A percentile compares a stretch with the other conserved stretches of the same genome.
phyloP scores from a whole-genome alignment of 495 filamentous ascomycete species.

The Xylaria longipes region DNA sequence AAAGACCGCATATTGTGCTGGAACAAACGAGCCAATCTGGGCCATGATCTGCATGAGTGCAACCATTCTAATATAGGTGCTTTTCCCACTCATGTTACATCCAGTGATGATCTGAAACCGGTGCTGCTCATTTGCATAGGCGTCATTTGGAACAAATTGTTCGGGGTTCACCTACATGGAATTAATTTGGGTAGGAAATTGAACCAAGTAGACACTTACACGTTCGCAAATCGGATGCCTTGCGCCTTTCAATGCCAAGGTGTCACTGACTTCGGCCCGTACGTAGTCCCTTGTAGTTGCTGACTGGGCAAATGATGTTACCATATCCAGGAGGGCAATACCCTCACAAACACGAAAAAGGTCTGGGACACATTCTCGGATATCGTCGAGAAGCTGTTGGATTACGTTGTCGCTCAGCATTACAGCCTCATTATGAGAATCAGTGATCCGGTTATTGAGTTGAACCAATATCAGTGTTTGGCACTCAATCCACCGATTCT shows the following conservation, averaged over 20 bases:
- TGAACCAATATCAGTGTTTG: conserved; percentile 86
- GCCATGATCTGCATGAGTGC: conserved; percentile 90
- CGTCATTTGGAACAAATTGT: conserved; percentile 85
- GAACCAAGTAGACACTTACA: conserved; percentile 49
- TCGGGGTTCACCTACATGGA: conserved; percentile 40
- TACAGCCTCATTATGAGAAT: conserved; percentile 82
- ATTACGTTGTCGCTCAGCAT: conserved; percentile 76
- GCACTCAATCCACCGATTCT: conserved; percentile 78
- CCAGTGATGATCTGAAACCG: conserved; percentile 95
- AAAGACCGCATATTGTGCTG: conserved; percentile 81
- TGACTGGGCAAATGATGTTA: conserved; percentile 80
- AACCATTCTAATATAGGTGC: conserved; percentile 88
- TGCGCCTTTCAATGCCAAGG: conserved; percentile 77
- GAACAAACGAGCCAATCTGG: conserved; percentile 91
- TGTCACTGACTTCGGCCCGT: conserved; percentile 76
- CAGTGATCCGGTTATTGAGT: conserved; percentile 72
- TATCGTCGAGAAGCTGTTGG: conserved; percentile 68
- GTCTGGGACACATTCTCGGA: conserved; percentile 69
- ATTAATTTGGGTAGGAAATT: conserved; percentile 16
- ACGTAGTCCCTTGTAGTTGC: conserved; percentile 81
- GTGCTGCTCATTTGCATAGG: conserved; percentile 75
- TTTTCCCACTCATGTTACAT: conserved; percentile 99
- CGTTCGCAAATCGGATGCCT: conserved; percentile 87
- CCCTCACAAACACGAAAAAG: conserved; percentile 83
- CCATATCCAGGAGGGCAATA: conserved; percentile 91